Evolutionary conservation across 257 asterid species (phyloP), one percentile per base, ranked within the genome.

Genomic region (Knoxia roxburghii): DNA sequence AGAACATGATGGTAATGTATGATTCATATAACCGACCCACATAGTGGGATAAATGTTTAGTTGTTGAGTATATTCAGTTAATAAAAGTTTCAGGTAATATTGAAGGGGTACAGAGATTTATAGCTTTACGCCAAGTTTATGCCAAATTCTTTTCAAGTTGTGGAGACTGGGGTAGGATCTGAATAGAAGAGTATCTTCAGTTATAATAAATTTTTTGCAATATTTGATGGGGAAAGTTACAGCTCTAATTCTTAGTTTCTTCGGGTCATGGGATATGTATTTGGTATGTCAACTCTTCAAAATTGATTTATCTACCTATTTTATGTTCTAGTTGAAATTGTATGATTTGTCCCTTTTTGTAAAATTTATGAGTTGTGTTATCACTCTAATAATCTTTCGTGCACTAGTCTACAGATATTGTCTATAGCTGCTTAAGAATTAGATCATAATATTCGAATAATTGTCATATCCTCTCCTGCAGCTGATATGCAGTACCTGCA

Each of bases 51-150:
- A n/a, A n/a, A n/a, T n/a, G n/a, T n/a, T n/a, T n/a, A n/a, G n/a
- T n/a, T n/a, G n/a, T n/a, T n/a, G n/a, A n/a, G n/a, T n/a, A 37
- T 60, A n/a, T 60, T 60, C 20, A 60, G 65, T 37, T 60, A 13
- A 20, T 21, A 26, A 60, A n/a, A n/a, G n/a, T n/a, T n/a, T n/a
- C n/a, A n/a, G n/a, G n/a, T n/a, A n/a, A n/a, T n/a, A n/a, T n/a
- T n/a, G n/a, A n/a, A n/a, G n/a, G 41, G 41, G 41, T 37, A 37
- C 9, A 37, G 6, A 29, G 40, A 4, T n/a, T 39, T 7, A 21
- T 21, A 39, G 66, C 33, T 61, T 40, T 17, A 14, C 30, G 7
- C 33, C 50, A 20, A 61, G 5, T 43, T 61, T 39, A 21, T n/a
- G 49, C 39, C 21, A 55, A 55, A 2, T 35, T 39, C 51, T 61